Base-by-base conservation (phyloP, 2,329 filamentous ascomycete genomes). In the Shiraia bambusicola region DNA sequence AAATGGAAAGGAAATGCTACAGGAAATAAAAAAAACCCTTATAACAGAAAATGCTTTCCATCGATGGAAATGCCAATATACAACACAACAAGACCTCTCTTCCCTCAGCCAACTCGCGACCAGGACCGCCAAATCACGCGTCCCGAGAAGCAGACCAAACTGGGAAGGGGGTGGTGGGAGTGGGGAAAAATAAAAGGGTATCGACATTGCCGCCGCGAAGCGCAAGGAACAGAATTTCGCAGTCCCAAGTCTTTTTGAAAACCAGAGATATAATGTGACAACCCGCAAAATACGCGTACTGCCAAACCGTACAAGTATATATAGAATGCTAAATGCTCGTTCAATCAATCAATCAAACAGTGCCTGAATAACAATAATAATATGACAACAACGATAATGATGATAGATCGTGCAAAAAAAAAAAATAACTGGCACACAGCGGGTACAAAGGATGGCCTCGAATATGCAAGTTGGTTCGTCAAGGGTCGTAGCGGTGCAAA, bases 201-300 rank as follows among this genome's bases (percentile, higher is more conserved):
- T 65, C 60, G 55, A 63, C 55, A 58, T 50, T 58, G 46, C 59
- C 57, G 58, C 61, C 49, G 59, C 49, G 58, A 62, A 62, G 61
- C 58, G 56, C 49, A 49, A 50, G 52, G 45, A 50, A 53, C 36
- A 27, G 29, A 39, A 10, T 33, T 33, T 34, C 35, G 33, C 34
- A 35, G 25, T 15, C 38, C 42, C 36, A 38, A 43, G 37, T 43
- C 40, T 50, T 42, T 31, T 28, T 22, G 25, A 34, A 8, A 15
- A 40, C 29, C 14, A 10, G 27, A 14, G 34, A 37, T 29, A 22
- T 17, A 28, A 19, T 16, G 22, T 16, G 44, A 50, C 13, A 45
- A 37, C 45, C 41, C 52, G 54, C 56, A 57, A 58, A 59, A 54
- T 46, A 56, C 54, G 58, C 49, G 50, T n/a, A 13, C 34, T 42